A percentile compares a stretch with the other conserved stretches of the same genome.
phyloP scores from a whole-genome alignment of 2,329 filamentous ascomycete genomes.

The Hymenoscyphus linearis region DNA sequence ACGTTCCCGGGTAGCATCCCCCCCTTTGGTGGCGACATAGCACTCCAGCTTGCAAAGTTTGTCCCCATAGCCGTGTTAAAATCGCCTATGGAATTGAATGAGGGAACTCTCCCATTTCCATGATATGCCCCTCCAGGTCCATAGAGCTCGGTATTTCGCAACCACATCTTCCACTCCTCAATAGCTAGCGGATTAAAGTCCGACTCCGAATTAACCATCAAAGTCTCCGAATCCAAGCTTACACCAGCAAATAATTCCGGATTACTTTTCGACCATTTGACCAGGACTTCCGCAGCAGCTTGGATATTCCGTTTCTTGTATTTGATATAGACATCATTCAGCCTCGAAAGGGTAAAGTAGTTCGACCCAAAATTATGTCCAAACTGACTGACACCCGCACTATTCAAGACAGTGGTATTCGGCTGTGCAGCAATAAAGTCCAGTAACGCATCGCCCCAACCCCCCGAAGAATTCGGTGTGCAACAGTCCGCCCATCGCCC shows the following conservation, averaged over 20 bases:
- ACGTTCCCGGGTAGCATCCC: conserved; percentile 8
- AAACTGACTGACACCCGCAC: conserved; percentile 3
- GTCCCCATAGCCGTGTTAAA: conserved; percentile 13
- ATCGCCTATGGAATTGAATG: conserved; percentile 9
- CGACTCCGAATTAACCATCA: conserved; percentile 7
- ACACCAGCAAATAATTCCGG: conserved; percentile 13
- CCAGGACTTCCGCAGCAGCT: conserved; percentile 10
- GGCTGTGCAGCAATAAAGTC: conserved; percentile 14
- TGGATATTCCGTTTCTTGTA: conserved; percentile 18
- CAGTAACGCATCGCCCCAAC: conserved; percentile 16
- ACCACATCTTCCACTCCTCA: conserved; percentile 18
- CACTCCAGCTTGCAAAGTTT: conserved; percentile 11
- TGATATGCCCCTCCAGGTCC: conserved; percentile 13
- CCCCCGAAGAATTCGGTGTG: conserved; percentile 14
- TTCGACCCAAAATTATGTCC: conserved; percentile 13
- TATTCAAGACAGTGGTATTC: conserved; percentile 12
- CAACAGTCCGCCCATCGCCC: conserved; percentile 18
- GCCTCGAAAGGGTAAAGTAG: conserved; percentile 13
- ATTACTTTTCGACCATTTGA: conserved; percentile 9
- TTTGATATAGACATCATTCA: conserved; percentile 10
- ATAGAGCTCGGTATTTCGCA: conserved; percentile 15
- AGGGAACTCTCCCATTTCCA: conserved; percentile 12
- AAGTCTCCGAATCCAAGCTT: conserved; percentile 15
- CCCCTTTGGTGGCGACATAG: conserved; percentile 9
- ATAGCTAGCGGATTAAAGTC: conserved; percentile 15